Base-by-base conservation (phyloP, 495 filamentous ascomycete genomes). In the Parmelia sp. region DNA sequence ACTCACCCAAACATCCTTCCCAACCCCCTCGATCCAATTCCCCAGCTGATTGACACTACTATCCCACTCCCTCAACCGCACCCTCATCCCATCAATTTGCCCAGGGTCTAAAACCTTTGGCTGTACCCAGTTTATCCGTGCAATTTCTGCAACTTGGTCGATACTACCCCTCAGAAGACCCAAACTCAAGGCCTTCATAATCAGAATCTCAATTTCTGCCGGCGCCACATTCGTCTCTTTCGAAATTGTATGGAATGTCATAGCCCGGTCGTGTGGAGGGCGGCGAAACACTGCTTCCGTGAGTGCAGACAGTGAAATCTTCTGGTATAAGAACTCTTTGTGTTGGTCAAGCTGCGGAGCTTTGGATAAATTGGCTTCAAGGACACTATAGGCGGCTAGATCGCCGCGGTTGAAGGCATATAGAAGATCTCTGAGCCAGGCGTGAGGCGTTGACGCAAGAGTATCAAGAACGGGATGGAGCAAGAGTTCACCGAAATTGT, bases 401-500 rank as follows among this genome's bases (percentile, higher is more conserved):
- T 97, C 93, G 65, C 94, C 94, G 47, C 92, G 87, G 82, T 99
- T 99, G 81, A 97, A 97, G 56, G 93, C 92, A 71, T 96, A 96
- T 60, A 99, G 84, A 15, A 99, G 87, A 27, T 96, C 90, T 61
- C 90, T 88, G 35, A 99, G 85, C 94, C 94, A 99, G 68, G 79
- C 76, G 72, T 89, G 82, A 74, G 40, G 85, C 83, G 59, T 84
- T 78, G 53, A 77, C 80, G 67, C 79, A 61, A 99, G 82, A 10
- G 90, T 86, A 71, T 96, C 88, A 62, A 97, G 87, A 71, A 99
- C 95, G 9, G 94, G 95, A 78, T 99, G 94, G 64, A 97, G 85
- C 27, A 99, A 86, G 8, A 99, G 90, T 81, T 99, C 94, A 75
- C 94, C 94, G 66, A 99, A 99, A 82, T 97, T 99, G 83, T 97